Conservation (phyloP, 805 yeast genomes). For the Candida dendrica region DNA sequence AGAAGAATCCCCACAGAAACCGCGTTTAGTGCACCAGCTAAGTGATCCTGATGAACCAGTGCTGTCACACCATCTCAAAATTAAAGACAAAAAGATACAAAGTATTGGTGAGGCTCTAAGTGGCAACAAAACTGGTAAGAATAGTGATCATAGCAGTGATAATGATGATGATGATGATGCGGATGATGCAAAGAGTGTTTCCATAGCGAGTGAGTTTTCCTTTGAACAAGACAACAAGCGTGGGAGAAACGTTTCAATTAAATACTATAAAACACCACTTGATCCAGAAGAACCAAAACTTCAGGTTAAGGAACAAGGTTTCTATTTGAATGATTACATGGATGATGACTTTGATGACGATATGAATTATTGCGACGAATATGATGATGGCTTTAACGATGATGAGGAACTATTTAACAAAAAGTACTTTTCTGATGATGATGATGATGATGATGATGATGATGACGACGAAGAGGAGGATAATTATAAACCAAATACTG, state of each 20-base stretch:
- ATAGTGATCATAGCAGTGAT: background rate
- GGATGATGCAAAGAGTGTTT: constrained; percentile 18
- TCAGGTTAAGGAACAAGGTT: constrained; percentile 22
- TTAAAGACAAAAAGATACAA: background rate
- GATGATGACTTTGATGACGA: constrained; percentile 37
- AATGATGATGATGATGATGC: constrained; percentile 2
- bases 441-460: constrained; percentile 6
- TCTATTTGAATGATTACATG: constrained; percentile 31
- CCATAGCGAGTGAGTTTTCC: constrained; percentile 34
- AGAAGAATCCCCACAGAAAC: background rate
- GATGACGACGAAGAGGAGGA: too few species aligned
- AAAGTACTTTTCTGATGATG: constrained; percentile 20
- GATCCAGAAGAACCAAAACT: constrained; percentile 15
- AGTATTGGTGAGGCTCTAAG: background rate
- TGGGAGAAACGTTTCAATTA: constrained; percentile 47
- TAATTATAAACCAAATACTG: background rate
- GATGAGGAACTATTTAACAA: constrained; percentile 25
- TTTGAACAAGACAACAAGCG: constrained; percentile 38
- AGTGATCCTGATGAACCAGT: constrained; percentile 1
- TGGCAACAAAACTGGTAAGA: background rate
- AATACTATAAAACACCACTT: constrained; percentile 36
- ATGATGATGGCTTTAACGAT: constrained; percentile 25
- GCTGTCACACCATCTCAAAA: background rate
- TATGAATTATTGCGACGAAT: constrained; percentile 29
- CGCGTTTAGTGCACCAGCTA: background rate